A percentile compares a stretch with the other conserved stretches of the same genome.
Conservation (phyloP, 2,329 filamentous ascomycete species). For the Fusarium tricinctum region DNA sequence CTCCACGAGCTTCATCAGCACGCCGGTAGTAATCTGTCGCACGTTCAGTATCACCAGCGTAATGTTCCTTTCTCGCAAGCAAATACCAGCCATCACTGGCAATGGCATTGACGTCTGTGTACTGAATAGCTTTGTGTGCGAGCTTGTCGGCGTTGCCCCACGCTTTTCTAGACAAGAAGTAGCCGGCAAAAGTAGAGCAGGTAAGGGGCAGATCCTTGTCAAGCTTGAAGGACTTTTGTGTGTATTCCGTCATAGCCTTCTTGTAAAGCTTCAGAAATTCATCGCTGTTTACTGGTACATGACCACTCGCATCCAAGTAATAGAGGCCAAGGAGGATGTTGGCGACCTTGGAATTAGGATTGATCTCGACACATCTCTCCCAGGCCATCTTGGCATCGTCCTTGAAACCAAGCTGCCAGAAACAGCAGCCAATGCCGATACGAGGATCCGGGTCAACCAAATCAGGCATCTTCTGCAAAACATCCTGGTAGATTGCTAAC, state of each 20-base stretch:
- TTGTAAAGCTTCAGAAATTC: conserved; percentile 89
- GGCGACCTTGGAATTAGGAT: conserved; percentile 86
- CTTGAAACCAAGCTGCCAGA: conserved; percentile 96
- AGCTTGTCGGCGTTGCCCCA: conserved; percentile 87
- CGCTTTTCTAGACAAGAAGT: conserved; percentile 87
- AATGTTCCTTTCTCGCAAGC: conserved; percentile 91
- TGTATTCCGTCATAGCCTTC: conserved; percentile 94
- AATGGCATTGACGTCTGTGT: conserved; percentile 95
- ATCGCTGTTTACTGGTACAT: conserved; percentile 84
- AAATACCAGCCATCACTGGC: conserved; percentile 98
- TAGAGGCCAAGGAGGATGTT: conserved; percentile 92
- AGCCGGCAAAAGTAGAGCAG: conserved; percentile 89
- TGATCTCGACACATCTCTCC: conserved; percentile 87
- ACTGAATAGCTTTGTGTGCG: conserved; percentile 92
- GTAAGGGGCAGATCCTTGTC: conserved; percentile 93
- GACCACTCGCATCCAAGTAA: conserved; percentile 88
- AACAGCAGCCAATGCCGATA: conserved; percentile 95
- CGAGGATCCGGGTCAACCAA: conserved; percentile 93
- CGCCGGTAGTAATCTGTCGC: conserved; percentile 90
- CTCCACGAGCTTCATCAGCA: conserved; percentile 91
- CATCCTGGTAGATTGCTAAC: conserved; percentile 86
- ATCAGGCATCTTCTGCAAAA: conserved; percentile 86
- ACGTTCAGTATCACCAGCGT: conserved; percentile 78
- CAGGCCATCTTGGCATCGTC: conserved; percentile 92
- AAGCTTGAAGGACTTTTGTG: conserved; percentile 91